Base-by-base conservation (phyloP, 2,329 filamentous ascomycete species). In the Nigrospora sphaerica region DNA sequence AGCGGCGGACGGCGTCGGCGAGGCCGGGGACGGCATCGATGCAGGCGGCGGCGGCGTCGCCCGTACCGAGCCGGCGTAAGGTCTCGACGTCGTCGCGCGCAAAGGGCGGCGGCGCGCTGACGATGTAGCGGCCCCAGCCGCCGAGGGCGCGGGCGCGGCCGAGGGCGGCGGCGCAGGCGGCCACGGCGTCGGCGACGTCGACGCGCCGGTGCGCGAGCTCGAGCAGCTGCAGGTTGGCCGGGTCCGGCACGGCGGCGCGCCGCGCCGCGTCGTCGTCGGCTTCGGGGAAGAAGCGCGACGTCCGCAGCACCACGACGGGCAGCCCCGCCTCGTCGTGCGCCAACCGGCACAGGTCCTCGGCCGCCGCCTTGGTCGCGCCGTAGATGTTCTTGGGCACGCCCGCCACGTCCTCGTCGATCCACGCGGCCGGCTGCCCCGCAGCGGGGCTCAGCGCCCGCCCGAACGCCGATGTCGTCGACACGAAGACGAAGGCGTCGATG, bases 281-380 rank as follows among this genome's bases (percentile, higher is more conserved):
- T 52, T 74, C 71, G 0, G 70, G 70, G 49, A 74, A 75, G 62
- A 76, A 75, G 42, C 72, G 67, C 42, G 65, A 69, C 3, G 67
- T 69, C n/a, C 72, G 66, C 10, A 76, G 61, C 6, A 75, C 60
- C 0, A 75, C 35, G 1, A 68, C 57, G 0, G 72, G 71, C 51
- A 75, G 52, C 2, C 53, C 49, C 1, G 60, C 62, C 45, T 72
- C 62, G 12, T 54, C 52, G 37, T 72, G 66, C 2, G 71, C 49
- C 6, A 75, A 62, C 12, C 57, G 60, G 52, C 71, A 75, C 31
- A 75, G 47, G 43, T 74, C 71, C 49, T 76, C 73, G 5, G 73
- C 73, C 2, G 70, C 69, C 14, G 65, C 60, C 42, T 76, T 76
- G 16, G 72, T 75, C 4, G 65, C 63, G 45, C 73, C 73, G 51